phyloP scores from a whole-genome alignment of 164 flowering plant species.

The Houttuynia cordata region DNA sequence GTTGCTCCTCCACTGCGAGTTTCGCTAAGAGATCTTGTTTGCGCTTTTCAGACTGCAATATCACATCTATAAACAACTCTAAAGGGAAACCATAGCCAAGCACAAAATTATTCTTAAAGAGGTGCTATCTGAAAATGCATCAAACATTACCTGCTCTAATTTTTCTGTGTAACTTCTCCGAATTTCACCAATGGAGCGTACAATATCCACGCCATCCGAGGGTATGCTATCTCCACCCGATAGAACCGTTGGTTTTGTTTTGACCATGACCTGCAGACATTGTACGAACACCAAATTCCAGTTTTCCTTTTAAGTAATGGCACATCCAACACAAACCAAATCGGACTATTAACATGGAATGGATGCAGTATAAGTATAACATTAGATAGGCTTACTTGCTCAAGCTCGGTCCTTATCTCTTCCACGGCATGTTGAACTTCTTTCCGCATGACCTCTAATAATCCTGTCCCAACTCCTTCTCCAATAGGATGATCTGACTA shows the following conservation, averaged over 20 bases:
- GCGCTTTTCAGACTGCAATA: conserved; percentile 59
- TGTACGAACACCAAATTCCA: conserved; percentile 1
- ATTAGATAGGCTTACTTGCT: conserved; percentile 43
- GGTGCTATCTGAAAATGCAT: not conserved
- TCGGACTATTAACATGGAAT: not conserved
- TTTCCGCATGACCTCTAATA: conserved; percentile 62
- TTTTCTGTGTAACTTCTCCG: conserved; percentile 38
- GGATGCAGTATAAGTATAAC: not conserved
- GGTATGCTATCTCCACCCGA: conserved; percentile 17
- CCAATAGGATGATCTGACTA: conserved; percentile 37
- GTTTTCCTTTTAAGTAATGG: not conserved
- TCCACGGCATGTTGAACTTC: conserved; percentile 77
- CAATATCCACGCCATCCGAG: conserved; percentile 24
- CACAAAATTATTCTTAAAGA: not conserved
- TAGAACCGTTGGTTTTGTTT: conserved; percentile 17
- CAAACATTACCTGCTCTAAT: conserved; percentile 42
- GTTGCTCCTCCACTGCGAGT: conserved; percentile 57
- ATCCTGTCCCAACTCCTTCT: conserved; percentile 31
- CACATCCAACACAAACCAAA: not conserved
- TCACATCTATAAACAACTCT: not conserved
- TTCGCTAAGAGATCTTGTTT: conserved; percentile 60
- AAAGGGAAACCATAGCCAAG: not conserved
- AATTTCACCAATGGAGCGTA: conserved; percentile 32
- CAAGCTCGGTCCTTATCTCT: conserved; percentile 59
- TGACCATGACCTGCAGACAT: conserved; percentile 34